Base-by-base conservation (phyloP, 352 stramenopile species). In the Pythium myriotylum region DNA sequence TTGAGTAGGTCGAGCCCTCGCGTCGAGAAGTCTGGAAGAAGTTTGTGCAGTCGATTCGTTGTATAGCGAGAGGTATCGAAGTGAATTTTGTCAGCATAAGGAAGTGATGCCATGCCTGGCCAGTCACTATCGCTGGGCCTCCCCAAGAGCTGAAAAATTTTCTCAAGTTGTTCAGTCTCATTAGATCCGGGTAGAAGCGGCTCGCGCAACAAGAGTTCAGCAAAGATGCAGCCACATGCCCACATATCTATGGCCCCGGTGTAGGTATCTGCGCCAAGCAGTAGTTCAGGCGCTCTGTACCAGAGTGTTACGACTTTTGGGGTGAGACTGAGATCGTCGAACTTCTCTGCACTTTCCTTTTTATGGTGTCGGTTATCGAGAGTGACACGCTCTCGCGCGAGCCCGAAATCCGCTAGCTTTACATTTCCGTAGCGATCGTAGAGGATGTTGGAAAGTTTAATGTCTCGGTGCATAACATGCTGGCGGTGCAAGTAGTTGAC, bases 271-370 rank as follows among this genome's bases (percentile, higher is more conserved):
- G 67, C 80, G 10, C 97, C 97, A 0, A 99, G 84, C 33, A 99
- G 72, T 56, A 99, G 99, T 79, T 99, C 97, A 0, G 97, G 97
- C 26, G 97, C 92, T 8, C 97, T 89, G 74, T 99, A 99, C 97
- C 97, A 99, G 5, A 99, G 85, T 39, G 97, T 99, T 9, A 99
- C 97, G 29, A 99, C 86, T 46, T 91, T 94, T 73, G 84, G 93
- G 17, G 74, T 83, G 22, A 86, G 52, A 19, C 35, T 19, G 1
- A 69, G 59, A 19, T 67, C 60, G 24, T 53, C 54, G 16, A 19
- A 26, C 2, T 35, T 51, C 26, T 93, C 75, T 19, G 77, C 84
- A 19, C 95, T 68, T 26, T 96, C 67, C 10, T 97, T 76, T 70
- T 98, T 92, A 29, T 89, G 23, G 8, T 10, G 0, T 4, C 35